Conservation (phyloP, 768 basidiomycete species). For the Amanita phalloides region DNA sequence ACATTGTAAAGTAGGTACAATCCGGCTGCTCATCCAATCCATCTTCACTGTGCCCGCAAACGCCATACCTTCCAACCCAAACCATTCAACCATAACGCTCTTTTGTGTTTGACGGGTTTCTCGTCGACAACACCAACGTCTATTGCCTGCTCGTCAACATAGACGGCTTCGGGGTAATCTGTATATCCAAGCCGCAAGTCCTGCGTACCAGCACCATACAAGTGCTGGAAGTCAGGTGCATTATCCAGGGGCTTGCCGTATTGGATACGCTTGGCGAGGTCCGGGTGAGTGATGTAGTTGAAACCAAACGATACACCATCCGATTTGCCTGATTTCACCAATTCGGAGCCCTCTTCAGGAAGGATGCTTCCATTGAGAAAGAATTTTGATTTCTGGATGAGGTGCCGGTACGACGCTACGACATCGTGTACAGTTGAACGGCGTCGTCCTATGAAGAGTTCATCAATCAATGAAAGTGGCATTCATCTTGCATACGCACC, state of each 20-base stretch:
- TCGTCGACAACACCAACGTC: too few species aligned
- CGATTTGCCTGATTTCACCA: conserved; percentile 21
- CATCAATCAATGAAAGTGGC: background rate
- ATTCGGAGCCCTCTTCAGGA: conserved; percentile 24
- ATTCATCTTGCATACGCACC: conserved; percentile 12
- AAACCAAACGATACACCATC: conserved; percentile 28
- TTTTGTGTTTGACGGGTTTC: too few species aligned
- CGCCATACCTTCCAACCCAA: too few species aligned
- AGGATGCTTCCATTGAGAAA: conserved; percentile 27
- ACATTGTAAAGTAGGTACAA: too few species aligned
- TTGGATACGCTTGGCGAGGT: conserved; percentile 25
- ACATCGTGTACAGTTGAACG: conserved; percentile 29
- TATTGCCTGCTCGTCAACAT: background rate
- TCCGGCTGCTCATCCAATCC: too few species aligned
- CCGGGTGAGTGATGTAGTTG: conserved; percentile 28
- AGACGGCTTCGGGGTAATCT: conserved; percentile 23
- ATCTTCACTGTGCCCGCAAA: too few species aligned
- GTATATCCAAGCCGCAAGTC: conserved; percentile 23
- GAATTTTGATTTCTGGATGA: conserved; percentile 25
- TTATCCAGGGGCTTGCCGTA: conserved; percentile 25
- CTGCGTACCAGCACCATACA: conserved; percentile 17
- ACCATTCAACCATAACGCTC: too few species aligned
- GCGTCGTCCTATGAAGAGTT: conserved; percentile 15
- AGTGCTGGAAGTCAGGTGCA: conserved; percentile 14
- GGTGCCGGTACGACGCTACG: conserved; percentile 23